A percentile compares a stretch with the other conserved stretches of the same genome.
Evolutionary conservation across 2,329 filamentous ascomycete genomes (phyloP).

Genomic region (Phialocephala subalpina): DNA sequence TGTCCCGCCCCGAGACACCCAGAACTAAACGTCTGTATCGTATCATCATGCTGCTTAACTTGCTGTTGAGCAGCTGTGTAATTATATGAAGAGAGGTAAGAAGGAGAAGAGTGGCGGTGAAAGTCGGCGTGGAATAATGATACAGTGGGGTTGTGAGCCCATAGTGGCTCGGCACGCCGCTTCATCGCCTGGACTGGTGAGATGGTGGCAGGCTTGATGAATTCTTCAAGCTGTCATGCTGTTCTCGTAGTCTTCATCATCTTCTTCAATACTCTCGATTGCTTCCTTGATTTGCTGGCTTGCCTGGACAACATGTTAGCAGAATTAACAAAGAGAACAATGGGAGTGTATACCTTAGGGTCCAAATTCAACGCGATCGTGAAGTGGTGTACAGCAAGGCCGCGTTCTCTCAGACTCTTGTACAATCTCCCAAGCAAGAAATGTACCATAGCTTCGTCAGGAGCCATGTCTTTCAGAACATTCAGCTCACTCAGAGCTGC

Average conservation of each 20-base stretch:
- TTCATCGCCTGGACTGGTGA: neutral
- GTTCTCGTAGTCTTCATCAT: conserved; percentile 60
- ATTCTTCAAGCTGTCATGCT: conserved; percentile 37
- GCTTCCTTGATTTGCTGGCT: conserved; percentile 95
- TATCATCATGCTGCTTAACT: conserved; percentile 31
- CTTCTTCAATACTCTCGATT: conserved; percentile 88
- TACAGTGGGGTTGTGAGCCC: neutral
- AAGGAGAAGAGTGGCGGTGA: neutral
- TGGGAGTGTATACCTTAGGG: conserved; percentile 76
- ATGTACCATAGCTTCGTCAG: conserved; percentile 95
- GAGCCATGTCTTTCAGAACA: conserved; percentile 88
- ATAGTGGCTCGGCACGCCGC: neutral
- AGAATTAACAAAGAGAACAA: neutral
- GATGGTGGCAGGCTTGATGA: neutral
- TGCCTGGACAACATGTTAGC: conserved; percentile 62
- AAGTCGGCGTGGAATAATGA: neutral
- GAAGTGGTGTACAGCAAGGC: conserved; percentile 88
- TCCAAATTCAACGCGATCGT: conserved; percentile 95
- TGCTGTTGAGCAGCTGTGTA: conserved; percentile 17
- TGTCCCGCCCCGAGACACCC: neutral
- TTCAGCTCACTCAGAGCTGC: conserved; percentile 83
- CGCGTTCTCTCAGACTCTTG: conserved; percentile 75
- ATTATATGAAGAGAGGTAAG: conserved; percentile 16
- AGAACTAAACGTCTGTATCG: conserved; percentile 17
- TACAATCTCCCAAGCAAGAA: conserved; percentile 90